These are phyloP conservation scores for Stagonosporopsis vannaccii DNA, from an alignment of 2,329 filamentous ascomycete species.

Conservation along the genomic window DNA sequence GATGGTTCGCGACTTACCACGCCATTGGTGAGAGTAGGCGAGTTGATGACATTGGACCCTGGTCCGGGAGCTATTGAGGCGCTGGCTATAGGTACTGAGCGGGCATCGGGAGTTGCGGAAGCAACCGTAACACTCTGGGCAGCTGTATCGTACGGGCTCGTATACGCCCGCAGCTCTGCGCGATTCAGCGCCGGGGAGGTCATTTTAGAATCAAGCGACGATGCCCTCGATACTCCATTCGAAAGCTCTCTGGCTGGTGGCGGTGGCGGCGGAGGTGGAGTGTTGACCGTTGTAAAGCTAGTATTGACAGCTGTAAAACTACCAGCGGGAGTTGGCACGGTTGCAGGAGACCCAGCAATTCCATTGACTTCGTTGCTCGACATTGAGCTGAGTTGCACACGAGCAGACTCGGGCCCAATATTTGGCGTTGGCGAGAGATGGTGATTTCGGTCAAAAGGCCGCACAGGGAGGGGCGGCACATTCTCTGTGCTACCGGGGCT, in stretches of 20 bases:
- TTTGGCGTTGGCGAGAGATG: constrained; percentile 30
- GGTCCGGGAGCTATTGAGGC: constrained; percentile 19
- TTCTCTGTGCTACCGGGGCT: constrained; percentile 36
- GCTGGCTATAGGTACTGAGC: not conserved
- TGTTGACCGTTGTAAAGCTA: constrained; percentile 38
- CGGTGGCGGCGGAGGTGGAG: constrained; percentile 18
- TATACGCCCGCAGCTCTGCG: constrained; percentile 30
- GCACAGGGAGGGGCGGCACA: constrained; percentile 33
- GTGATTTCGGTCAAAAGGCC: constrained; percentile 28
- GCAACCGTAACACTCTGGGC: constrained; percentile 13
- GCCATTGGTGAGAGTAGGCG: constrained; percentile 25
- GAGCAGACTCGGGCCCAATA: constrained; percentile 27
- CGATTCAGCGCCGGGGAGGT: constrained; percentile 7
- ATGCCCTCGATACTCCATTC: constrained; percentile 23
- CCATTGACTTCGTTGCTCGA: constrained; percentile 43
- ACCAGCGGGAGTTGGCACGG: constrained; percentile 20
- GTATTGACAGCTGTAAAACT: constrained; percentile 34
- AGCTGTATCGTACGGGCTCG: constrained; percentile 41
- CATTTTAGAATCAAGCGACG: constrained; percentile 14
- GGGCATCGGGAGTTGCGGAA: constrained; percentile 5
- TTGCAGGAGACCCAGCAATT: constrained; percentile 22
- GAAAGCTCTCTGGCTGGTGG: constrained; percentile 23
- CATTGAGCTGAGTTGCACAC: constrained; percentile 38
- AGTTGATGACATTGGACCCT: constrained; percentile 22
- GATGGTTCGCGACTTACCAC: constrained; percentile 31